These are phyloP conservation scores for Pseudognaphalium luteoalbum DNA, from an alignment of 129 eudicot genomes.

Conservation along the genomic window DNA sequence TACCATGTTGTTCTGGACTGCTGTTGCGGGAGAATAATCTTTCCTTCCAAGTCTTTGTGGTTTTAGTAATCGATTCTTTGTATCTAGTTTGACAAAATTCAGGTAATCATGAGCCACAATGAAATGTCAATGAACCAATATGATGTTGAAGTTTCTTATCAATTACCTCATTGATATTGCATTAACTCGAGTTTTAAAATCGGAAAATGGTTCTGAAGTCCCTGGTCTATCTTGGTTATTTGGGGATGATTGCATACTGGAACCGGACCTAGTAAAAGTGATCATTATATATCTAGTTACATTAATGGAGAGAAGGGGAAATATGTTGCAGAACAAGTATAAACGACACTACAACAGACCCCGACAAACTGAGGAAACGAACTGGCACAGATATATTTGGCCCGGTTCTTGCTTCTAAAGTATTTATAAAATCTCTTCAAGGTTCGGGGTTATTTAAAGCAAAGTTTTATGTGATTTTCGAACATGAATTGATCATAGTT, in stretches of 20 bases:
- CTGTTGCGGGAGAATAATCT: conserved; percentile 74
- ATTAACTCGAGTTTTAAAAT: conserved; percentile 72
- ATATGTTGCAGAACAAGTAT: neutral
- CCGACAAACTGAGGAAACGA: neutral
- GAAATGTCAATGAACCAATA: neutral
- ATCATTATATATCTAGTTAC: conserved; percentile 3
- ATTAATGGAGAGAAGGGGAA: neutral
- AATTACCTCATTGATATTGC: conserved; percentile 73
- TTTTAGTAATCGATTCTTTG: conserved; percentile 89
- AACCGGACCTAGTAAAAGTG: conserved; percentile 46
- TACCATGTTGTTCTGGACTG: conserved; percentile 40
- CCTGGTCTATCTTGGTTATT: conserved; percentile 80
- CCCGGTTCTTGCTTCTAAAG: neutral
- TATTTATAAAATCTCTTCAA: neutral
- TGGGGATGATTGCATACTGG: conserved; percentile 59
- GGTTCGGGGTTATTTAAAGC: neutral
- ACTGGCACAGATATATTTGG: neutral
- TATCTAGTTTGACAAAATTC: conserved; percentile 40
- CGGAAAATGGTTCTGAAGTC: conserved; percentile 85
- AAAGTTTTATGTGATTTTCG: neutral
- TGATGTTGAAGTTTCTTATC: neutral
- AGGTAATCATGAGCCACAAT: neutral
- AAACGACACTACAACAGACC: neutral
- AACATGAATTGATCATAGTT: neutral
- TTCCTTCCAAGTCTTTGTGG: conserved; percentile 95